Percentiles rank a stretch among this genome's conserved stretches.
phyloP scores from a whole-genome alignment of 495 filamentous ascomycete species.

The Thozetella sp. region DNA sequence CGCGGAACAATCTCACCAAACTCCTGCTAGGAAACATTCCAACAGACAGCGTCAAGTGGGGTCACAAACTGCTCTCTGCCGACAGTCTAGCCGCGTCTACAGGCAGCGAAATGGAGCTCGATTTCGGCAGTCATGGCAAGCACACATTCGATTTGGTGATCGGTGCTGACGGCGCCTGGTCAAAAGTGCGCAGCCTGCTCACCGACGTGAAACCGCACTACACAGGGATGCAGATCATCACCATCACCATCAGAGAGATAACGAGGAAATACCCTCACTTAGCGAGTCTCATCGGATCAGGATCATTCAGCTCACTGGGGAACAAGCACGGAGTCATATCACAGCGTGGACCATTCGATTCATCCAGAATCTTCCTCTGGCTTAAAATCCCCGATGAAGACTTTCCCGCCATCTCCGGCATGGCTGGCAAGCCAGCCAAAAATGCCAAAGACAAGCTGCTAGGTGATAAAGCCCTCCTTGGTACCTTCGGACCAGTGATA shows the following conservation, averaged over 20 bases:
- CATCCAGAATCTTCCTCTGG: conserved; percentile 37
- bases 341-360: conserved; percentile 45
- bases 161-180: conserved; percentile 68
- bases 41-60: conserved; percentile 41
- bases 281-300: conserved; percentile 39
- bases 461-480: conserved; percentile 29
- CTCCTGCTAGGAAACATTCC: conserved; percentile 41
- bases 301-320: conserved; percentile 39
- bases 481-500: conserved; percentile 23
- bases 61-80: conserved; percentile 32
- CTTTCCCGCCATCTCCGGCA: background rate
- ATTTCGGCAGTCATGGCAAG: conserved; percentile 29
- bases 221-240: conserved; percentile 34
- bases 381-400: conserved; percentile 23
- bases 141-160: conserved; percentile 54
- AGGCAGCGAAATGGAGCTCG: conserved; percentile 26
- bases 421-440: conserved; percentile 16
- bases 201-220: conserved; percentile 50
- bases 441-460: conserved; percentile 20
- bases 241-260: conserved; percentile 34
- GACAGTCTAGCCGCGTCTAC: conserved; percentile 7
- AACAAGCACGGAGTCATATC: conserved; percentile 36
- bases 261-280: conserved; percentile 25
- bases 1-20: conserved; percentile 35
- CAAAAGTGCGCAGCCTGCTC: conserved; percentile 47